Conservation (phyloP, 2,329 filamentous ascomycete species). For the Cadophora malorum region DNA sequence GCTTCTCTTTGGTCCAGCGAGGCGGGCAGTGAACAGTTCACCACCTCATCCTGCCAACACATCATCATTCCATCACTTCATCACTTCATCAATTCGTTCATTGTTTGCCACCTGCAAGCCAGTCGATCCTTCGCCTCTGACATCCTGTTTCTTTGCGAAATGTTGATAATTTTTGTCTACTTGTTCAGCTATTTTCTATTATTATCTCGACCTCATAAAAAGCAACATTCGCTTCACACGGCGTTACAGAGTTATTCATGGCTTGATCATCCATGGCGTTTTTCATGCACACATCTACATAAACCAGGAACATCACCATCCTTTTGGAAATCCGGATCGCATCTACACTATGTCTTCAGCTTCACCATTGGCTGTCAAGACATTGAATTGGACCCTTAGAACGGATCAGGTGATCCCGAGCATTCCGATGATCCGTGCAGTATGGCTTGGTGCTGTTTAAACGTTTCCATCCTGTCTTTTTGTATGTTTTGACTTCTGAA, state of each 20-base stretch:
- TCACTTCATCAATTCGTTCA: too few species aligned
- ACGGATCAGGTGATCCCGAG: conserved; percentile 27
- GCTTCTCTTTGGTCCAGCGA: not conserved
- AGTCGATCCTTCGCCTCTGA: conserved; percentile 7
- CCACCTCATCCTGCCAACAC: conserved; percentile 23
- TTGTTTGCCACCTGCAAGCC: conserved; percentile 4
- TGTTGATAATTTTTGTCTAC: not conserved
- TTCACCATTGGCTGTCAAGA: not conserved
- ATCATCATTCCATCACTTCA: conserved; percentile 10
- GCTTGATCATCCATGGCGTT: conserved; percentile 25
- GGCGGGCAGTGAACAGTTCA: not conserved
- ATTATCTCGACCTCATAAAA: conserved; percentile 1
- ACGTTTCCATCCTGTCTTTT: not conserved
- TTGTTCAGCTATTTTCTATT: not conserved
- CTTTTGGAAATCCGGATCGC: conserved; percentile 10
- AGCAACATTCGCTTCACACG: conserved; percentile 5
- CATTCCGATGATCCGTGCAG: not conserved
- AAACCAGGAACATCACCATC: conserved; percentile 16
- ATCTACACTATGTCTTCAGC: not conserved
- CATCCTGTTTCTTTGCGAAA: not conserved
- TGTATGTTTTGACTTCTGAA: not conserved
- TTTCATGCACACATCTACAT: conserved; percentile 12
- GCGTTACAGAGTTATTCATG: conserved; percentile 29
- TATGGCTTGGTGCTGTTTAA: not conserved
- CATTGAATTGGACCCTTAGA: conserved; percentile 17